phyloP scores from a whole-genome alignment of 805 yeast genomes.

The Candida endomychidarum region DNA sequence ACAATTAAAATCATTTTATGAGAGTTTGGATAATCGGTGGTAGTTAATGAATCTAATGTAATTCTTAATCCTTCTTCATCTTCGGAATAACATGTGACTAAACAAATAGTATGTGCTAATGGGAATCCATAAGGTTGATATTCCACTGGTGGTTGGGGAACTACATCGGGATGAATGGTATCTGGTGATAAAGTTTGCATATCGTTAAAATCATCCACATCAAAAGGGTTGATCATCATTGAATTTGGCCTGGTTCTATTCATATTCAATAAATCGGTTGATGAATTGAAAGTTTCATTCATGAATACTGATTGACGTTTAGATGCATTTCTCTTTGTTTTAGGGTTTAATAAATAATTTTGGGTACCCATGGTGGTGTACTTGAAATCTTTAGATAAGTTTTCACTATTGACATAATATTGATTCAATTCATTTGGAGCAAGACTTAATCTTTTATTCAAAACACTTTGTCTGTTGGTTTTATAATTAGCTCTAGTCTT shows the following conservation, averaged over 20 bases:
- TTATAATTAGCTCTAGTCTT: constrained; percentile 52
- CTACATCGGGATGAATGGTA: constrained; percentile 70
- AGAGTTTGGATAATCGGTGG: constrained; percentile 93
- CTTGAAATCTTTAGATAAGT: constrained; percentile 39
- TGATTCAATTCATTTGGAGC: constrained; percentile 40
- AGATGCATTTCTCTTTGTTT: constrained; percentile 11
- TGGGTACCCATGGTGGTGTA: constrained; percentile 70
- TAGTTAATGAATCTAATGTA: constrained; percentile 89
- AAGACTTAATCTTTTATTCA: constrained; percentile 36
- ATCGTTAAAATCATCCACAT: constrained; percentile 32
- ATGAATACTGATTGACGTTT: constrained; percentile 28
- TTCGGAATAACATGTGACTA: constrained; percentile 93
- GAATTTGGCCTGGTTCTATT: constrained; percentile 23
- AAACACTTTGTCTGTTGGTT: constrained; percentile 41
- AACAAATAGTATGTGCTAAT: constrained; percentile 44
- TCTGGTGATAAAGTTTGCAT: constrained; percentile 55
- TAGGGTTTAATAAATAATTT: constrained; percentile 37
- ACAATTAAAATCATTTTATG: constrained; percentile 83
- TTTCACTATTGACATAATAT: constrained; percentile 34
- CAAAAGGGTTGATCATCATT: constrained; percentile 29
- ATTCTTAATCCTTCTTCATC: constrained; percentile 83
- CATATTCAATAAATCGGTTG: constrained; percentile 32
- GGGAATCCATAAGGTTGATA: constrained; percentile 89
- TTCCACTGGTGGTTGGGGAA: constrained; percentile 87
- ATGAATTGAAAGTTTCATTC: constrained; percentile 28